Evolutionary conservation across 805 yeast genomes (phyloP).

Genomic region (Hanseniaspora clermontiae): DNA sequence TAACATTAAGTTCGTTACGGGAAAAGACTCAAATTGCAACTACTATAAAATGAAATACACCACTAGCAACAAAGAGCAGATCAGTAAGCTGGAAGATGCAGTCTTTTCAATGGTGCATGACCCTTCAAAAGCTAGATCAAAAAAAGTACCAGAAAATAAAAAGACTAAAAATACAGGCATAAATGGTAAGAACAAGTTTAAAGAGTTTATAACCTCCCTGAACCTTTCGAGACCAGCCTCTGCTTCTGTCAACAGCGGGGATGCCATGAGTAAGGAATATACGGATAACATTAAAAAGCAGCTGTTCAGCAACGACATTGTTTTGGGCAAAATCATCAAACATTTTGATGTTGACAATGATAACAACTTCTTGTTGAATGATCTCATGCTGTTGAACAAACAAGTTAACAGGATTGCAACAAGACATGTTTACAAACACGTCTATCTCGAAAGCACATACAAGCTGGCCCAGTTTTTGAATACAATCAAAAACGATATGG

Average conservation of each 20-base stretch:
- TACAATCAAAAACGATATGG: conserved; percentile 32
- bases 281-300: not conserved
- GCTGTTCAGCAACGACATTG: not conserved
- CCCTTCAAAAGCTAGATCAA: not conserved
- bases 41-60: not conserved
- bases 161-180: not conserved
- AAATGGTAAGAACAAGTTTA: not conserved
- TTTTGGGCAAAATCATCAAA: not conserved
- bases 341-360: conserved; percentile 1
- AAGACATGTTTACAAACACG: conserved; percentile 40
- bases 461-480: conserved; percentile 71
- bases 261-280: not conserved
- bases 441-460: conserved; percentile 56
- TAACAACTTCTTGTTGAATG: conserved; percentile 31
- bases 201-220: conserved; percentile 4
- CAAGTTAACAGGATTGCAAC: conserved; percentile 41
- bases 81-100: not conserved
- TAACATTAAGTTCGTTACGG: not conserved
- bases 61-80: not conserved
- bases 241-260: not conserved
- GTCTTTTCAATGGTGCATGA: not conserved
- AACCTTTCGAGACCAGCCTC: not conserved
- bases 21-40: not conserved
- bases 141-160: not conserved
- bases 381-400: conserved; percentile 39